phyloP scores from a whole-genome alignment of 2,329 filamentous ascomycete species.

The Daldinia eschscholtzii region DNA sequence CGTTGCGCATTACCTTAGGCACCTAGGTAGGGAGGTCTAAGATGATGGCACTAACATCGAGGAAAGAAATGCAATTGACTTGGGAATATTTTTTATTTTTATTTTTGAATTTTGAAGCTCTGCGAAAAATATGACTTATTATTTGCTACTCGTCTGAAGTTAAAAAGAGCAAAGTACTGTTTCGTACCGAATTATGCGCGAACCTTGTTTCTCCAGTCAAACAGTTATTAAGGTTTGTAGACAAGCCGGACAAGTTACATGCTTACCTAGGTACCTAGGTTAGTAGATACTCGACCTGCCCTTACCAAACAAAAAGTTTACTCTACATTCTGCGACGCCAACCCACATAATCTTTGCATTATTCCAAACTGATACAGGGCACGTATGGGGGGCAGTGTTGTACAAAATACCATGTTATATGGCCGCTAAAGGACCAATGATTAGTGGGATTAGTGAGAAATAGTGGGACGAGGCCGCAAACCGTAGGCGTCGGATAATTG shows the following conservation, averaged over 20 bases:
- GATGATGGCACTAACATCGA: neutral
- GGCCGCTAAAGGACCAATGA: slow-evolving; percentile 22
- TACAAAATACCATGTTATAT: slow-evolving; percentile 27
- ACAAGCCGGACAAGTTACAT: no score
- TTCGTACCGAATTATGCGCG: no score
- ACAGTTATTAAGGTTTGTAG: slow-evolving; percentile 8
- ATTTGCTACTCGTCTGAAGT: slow-evolving; percentile 13
- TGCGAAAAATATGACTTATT: slow-evolving; percentile 11
- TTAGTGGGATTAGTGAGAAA: slow-evolving; percentile 15
- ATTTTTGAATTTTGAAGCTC: slow-evolving; percentile 18
- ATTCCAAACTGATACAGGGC: slow-evolving; percentile 3
- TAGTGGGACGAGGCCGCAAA: slow-evolving; percentile 21
- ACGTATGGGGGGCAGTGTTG: slow-evolving; percentile 18
- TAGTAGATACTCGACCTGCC: neutral
- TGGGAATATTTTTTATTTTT: no score
- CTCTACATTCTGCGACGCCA: slow-evolving; percentile 24
- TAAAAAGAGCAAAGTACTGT: slow-evolving; percentile 17
- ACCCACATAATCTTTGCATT: slow-evolving; percentile 6
- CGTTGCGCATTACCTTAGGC: neutral
- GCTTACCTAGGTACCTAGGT: no score
- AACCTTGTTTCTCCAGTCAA: neutral
- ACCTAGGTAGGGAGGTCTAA: neutral
- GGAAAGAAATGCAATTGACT: neutral
- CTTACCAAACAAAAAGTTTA: slow-evolving; percentile 1
- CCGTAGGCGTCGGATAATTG: slow-evolving; percentile 40